These are phyloP conservation scores for Penicillium sp. DNA, from an alignment of 2,329 filamentous ascomycete genomes.

Conservation along the genomic window DNA sequence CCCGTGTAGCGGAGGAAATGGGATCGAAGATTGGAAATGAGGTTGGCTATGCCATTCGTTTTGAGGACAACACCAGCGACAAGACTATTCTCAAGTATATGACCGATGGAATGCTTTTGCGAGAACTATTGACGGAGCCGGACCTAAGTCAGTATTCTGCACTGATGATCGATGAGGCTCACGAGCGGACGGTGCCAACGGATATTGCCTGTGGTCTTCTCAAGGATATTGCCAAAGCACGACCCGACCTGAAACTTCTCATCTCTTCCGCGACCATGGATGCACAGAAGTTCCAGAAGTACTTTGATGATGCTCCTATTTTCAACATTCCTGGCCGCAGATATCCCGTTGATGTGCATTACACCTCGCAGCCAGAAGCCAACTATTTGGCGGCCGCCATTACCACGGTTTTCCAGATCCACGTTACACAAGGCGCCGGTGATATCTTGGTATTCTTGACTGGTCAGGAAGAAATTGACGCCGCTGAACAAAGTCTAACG, in stretches of 20 bases:
- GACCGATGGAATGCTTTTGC: slow-evolving; percentile 93
- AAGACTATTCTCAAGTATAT: slow-evolving; percentile 94
- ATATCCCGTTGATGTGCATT: slow-evolving; percentile 89
- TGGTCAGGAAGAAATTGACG: slow-evolving; percentile 93
- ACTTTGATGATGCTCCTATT: slow-evolving; percentile 89
- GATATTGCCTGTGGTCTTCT: slow-evolving; percentile 86
- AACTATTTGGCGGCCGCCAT: slow-evolving; percentile 91
- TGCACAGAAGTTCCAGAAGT: slow-evolving; percentile 85
- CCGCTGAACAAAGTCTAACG: slow-evolving; percentile 77
- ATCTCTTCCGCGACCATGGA: slow-evolving; percentile 96
- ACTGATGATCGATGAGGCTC: slow-evolving; percentile 96
- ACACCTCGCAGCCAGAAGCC: slow-evolving; percentile 84
- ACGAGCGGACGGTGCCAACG: slow-evolving; percentile 88
- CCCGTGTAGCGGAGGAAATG: slow-evolving; percentile 92
- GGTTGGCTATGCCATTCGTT: slow-evolving; percentile 92
- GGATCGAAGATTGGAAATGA: slow-evolving; percentile 86
- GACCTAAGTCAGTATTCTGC: slow-evolving; percentile 79
- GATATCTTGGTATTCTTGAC: slow-evolving; percentile 95
- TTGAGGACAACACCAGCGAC: slow-evolving; percentile 87
- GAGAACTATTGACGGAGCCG: slow-evolving; percentile 87
- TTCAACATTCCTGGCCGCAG: slow-evolving; percentile 90
- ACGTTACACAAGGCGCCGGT: slow-evolving; percentile 78
- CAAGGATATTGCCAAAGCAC: slow-evolving; percentile 80
- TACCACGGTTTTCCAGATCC: slow-evolving; percentile 92
- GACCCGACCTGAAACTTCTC: slow-evolving; percentile 83